phyloP scores from a whole-genome alignment of 139 green algal species.

The Ettlia oleoabundans region DNA sequence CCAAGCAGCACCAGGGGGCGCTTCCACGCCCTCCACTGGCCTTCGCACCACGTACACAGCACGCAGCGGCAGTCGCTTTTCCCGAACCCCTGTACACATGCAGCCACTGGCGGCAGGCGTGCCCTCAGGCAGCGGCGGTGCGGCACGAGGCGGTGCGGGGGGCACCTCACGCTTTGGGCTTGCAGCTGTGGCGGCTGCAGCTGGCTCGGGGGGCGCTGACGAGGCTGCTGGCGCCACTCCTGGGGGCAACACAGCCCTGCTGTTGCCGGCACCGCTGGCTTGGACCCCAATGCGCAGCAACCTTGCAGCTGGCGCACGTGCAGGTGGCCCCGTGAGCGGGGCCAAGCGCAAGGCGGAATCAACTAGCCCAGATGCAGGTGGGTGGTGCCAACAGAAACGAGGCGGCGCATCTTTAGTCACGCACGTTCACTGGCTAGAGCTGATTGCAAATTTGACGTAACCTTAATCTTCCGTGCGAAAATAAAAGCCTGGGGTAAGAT shows the following conservation, averaged over 20 bases:
- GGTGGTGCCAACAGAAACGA: not conserved
- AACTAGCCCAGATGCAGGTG: constrained; percentile 11
- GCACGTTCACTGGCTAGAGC: too few species aligned
- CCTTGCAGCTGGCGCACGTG: not conserved
- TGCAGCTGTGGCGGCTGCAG: not conserved
- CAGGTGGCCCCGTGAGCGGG: not conserved
- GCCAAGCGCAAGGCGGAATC: constrained; percentile 41
- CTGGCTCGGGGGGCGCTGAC: not conserved
- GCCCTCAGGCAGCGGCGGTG: not conserved
- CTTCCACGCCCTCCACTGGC: not conserved
- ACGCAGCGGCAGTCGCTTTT: constrained; percentile 18
- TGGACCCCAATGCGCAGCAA: constrained; percentile 49
- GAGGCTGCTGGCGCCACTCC: not conserved
- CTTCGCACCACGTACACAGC: not conserved
- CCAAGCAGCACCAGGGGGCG: not conserved
- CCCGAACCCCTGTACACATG: constrained; percentile 21
- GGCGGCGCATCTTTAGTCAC: too few species aligned
- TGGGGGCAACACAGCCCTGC: too few species aligned
- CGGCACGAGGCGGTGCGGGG: not conserved
- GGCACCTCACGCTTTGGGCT: constrained; percentile 5
- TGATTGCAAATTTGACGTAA: too few species aligned
- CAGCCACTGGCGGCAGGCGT: constrained; percentile 14
- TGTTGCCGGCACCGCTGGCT: constrained; percentile 34
- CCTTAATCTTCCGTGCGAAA: too few species aligned
- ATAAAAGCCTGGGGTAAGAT: too few species aligned